Percentiles rank a stretch among this genome's conserved stretches.
Conservation (phyloP, 2,329 filamentous ascomycete species). For the Arthrobotrys musiformis region DNA sequence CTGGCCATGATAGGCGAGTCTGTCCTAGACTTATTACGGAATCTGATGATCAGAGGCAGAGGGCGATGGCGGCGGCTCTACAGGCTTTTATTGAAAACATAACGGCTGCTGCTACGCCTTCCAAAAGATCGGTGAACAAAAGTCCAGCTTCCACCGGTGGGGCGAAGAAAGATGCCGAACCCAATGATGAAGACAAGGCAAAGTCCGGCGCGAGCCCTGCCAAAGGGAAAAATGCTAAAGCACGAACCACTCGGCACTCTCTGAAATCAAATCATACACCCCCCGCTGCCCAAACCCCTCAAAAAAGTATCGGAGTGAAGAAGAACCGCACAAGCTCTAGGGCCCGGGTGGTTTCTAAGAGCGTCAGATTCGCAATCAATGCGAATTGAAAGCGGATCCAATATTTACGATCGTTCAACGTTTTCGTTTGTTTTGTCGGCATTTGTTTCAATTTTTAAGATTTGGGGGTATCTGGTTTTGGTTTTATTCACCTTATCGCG, state of each 20-base stretch:
- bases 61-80: background rate
- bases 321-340: background rate
- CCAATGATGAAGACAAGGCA: background rate
- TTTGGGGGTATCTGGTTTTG: too few species aligned
- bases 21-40: slow-evolving; percentile 3
- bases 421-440: too few species aligned
- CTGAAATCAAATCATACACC: background rate
- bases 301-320: background rate
- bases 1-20: slow-evolving; percentile 6
- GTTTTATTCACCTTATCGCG: too few species aligned
- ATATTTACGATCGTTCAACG: too few species aligned
- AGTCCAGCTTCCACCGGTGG: background rate
- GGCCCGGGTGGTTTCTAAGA: too few species aligned
- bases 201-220: too few species aligned
- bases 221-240: background rate
- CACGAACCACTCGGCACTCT: background rate
- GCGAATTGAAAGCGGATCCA: background rate
- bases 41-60: background rate
- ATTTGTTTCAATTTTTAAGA: too few species aligned
- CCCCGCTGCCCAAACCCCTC: too few species aligned
- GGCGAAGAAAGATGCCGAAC: background rate
- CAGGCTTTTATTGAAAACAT: background rate
- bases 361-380: background rate
- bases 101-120: background rate
- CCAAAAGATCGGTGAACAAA: background rate